A percentile compares a stretch with the other conserved stretches of the same genome.
These are phyloP conservation scores for Ocimum tenuiflorum DNA, from an alignment of 257 asterid genomes.

Conservation along the genomic window DNA sequence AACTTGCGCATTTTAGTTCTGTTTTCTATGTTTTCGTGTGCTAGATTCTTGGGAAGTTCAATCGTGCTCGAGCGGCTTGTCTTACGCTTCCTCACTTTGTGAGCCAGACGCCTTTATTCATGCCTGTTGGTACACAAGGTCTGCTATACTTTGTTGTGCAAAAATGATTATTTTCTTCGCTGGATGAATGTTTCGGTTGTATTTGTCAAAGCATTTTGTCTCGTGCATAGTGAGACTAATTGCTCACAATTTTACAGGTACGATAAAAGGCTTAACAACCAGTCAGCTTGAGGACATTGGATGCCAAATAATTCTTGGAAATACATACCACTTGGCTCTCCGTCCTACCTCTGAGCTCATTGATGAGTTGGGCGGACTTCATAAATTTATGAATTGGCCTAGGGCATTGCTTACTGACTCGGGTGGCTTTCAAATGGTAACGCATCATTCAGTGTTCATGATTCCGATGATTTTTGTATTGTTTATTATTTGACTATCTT, in stretches of 20 bases:
- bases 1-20: not conserved
- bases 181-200: not conserved
- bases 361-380: constrained; percentile 93
- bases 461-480: not conserved
- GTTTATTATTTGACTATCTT: not conserved
- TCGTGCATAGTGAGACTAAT: not conserved
- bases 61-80: constrained; percentile 90
- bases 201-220: not conserved
- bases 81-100: constrained; percentile 86
- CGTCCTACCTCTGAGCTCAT: constrained; percentile 97
- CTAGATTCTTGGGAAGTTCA: constrained; percentile 89
- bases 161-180: not conserved
- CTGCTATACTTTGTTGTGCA: constrained; percentile 10
- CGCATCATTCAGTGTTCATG: constrained; percentile 6
- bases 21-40: constrained; percentile 8
- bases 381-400: constrained; percentile 95
- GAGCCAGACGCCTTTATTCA: constrained; percentile 81
- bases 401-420: constrained; percentile 96
- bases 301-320: constrained; percentile 95
- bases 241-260: constrained; percentile 46
- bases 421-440: constrained; percentile 99
- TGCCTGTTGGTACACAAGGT: constrained; percentile 99
- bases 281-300: constrained; percentile 95
- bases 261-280: constrained; percentile 83
- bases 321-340: constrained; percentile 90